A percentile compares a stretch with the other conserved stretches of the same genome.
phyloP scores from a whole-genome alignment of 345 rosid genomes.

The Gossypium mustelinum region DNA sequence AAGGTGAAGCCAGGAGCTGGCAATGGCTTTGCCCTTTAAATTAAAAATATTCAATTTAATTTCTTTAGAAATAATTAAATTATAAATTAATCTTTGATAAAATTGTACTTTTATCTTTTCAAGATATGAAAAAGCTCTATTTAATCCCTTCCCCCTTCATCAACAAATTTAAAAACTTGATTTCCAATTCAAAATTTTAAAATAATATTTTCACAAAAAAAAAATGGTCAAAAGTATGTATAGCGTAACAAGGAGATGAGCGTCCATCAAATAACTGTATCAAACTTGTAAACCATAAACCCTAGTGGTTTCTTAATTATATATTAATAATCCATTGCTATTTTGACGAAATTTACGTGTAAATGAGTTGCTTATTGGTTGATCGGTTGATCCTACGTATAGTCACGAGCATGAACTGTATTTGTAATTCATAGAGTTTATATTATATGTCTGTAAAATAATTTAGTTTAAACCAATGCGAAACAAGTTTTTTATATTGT shows the following conservation, averaged over 20 bases:
- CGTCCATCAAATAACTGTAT: neutral
- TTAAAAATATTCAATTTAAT: too few species aligned
- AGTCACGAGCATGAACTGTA: neutral
- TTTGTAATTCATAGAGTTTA: neutral
- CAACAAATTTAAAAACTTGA: neutral
- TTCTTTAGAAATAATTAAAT: too few species aligned
- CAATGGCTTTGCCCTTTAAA: too few species aligned
- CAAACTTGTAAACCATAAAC: conserved; percentile 1
- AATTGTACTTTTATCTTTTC: too few species aligned
- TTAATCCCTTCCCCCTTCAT: neutral
- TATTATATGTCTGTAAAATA: neutral
- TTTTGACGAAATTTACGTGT: conserved; percentile 21
- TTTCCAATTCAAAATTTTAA: neutral
- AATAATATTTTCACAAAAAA: neutral
- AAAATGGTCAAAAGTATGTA: neutral
- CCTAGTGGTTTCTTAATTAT: neutral
- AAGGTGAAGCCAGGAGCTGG: too few species aligned
- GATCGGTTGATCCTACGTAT: conserved; percentile 30
- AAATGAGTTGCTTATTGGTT: conserved; percentile 31
- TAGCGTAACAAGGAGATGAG: neutral
- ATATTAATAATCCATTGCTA: neutral
- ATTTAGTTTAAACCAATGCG: neutral
- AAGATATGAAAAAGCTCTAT: too few species aligned
- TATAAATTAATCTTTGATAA: too few species aligned
- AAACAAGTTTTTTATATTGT: neutral